phyloP scores from a whole-genome alignment of 768 basidiomycete genomes.

The Podaxis mareebaensis region DNA sequence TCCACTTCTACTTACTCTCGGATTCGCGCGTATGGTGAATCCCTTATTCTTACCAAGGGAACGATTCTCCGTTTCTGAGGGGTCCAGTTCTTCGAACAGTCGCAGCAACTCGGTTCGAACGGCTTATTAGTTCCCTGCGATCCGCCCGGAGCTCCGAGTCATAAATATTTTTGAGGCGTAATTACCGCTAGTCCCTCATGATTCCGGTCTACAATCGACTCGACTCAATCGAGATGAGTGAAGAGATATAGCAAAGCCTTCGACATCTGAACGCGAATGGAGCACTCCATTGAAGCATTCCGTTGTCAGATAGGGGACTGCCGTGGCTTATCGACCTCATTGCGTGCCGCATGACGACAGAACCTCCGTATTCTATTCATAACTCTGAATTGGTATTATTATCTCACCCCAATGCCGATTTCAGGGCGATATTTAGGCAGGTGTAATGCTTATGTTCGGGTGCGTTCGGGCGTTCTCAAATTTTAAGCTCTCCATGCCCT shows the following conservation, averaged over 20 bases:
- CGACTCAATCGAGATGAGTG: not conserved
- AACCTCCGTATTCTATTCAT: conserved; percentile 14
- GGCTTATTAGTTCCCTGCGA: not conserved
- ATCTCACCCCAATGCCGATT: not conserved
- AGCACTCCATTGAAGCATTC: not conserved
- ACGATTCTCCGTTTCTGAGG: not conserved
- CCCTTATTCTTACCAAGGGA: not conserved
- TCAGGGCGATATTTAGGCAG: conserved; percentile 7
- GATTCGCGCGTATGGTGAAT: too few relatives aligned
- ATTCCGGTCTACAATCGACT: conserved; percentile 3
- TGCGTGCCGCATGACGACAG: conserved; percentile 5
- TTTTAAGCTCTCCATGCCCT: conserved; percentile 3
- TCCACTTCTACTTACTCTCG: too few relatives aligned
- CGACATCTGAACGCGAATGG: not conserved
- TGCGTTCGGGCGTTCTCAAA: not conserved
- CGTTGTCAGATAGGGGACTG: not conserved
- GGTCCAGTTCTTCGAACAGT: not conserved
- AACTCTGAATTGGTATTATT: conserved; percentile 9
- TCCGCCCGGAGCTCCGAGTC: not conserved
- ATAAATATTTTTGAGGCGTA: not conserved
- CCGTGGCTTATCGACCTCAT: conserved; percentile 5
- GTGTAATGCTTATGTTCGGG: conserved; percentile 6
- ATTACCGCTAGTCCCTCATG: not conserved
- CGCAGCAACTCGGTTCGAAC: not conserved
- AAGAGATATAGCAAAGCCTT: not conserved